Base-by-base conservation (phyloP, 2,329 filamentous ascomycete genomes). In the Pyrenochaeta sp. region DNA sequence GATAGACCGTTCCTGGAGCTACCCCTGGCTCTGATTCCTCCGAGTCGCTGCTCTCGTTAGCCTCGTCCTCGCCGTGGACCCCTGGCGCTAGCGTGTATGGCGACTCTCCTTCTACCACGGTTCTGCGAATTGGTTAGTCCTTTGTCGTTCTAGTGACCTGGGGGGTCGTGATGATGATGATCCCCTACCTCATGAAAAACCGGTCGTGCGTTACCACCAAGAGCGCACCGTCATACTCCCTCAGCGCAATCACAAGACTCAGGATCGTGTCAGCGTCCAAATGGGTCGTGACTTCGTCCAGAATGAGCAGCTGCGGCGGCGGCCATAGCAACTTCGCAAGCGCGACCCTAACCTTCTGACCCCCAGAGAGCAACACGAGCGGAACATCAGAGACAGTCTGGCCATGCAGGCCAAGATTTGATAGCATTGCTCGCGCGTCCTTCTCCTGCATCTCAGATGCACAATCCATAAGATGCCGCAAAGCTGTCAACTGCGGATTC, bases 281-380 rank as follows among this genome's bases (percentile, higher is more conserved):
- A 80, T 96, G 92, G 0, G 92, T 94, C 6, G 91, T 95, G 25
- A 92, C 89, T 74, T 92, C 92, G 72, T 94, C 91, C 7, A 94
- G 83, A 5, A 94, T 83, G 2, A 94, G 82, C 55, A 91, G 84
- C 64, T 93, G 91, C 22, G 91, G 91, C 3, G 85, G 81, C 40
- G 80, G 80, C 83, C 88, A 89, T 36, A 94, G 78, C n/a, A 93
- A 77, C 47, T 86, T 84, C 1, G 90, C 90, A 49, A 94, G 80
- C 59, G 89, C 88, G 2, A 87, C 73, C n/a, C 85, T 81, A 4
- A 86, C 82, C 73, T 83, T 84, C 76, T 96, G 92, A 0, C 92
- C 92, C 40, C 92, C 92, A 0, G 91, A 94, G 0, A 96, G 82
- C 71, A 88, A 86, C n/a, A 78, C 77, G 0, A 96, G 76, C 0